A percentile compares a stretch with the other conserved stretches of the same genome.
These are phyloP conservation scores for Parsonsia alboflavescens DNA, from an alignment of 257 asterid species.

Conservation along the genomic window DNA sequence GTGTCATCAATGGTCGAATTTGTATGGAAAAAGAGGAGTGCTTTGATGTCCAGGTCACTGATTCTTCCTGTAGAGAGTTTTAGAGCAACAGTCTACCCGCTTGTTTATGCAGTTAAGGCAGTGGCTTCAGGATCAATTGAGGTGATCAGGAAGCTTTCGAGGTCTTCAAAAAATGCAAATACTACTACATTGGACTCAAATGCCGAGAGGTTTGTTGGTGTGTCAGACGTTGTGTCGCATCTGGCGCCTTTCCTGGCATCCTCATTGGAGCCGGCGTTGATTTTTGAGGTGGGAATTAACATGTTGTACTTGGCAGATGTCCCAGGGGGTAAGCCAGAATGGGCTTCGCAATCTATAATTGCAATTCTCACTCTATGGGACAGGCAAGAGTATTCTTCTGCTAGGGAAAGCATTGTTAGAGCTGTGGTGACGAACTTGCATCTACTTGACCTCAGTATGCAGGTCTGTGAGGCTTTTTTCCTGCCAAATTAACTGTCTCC, in stretches of 20 bases:
- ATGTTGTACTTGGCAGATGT: slow-evolving; percentile 92
- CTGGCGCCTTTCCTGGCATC: slow-evolving; percentile 82
- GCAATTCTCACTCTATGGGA: slow-evolving; percentile 94
- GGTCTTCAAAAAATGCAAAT: slow-evolving; percentile 42
- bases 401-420: slow-evolving; percentile 84
- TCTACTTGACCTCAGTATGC: slow-evolving; percentile 90
- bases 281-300: slow-evolving; percentile 85
- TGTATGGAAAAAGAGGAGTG: slow-evolving; percentile 64
- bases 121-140: slow-evolving; percentile 76
- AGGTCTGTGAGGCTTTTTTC: slow-evolving; percentile 40
- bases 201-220: slow-evolving; percentile 75
- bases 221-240: slow-evolving; percentile 81
- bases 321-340: slow-evolving; percentile 92
- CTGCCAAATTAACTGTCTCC: slow-evolving; percentile 15
- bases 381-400: slow-evolving; percentile 88
- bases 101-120: slow-evolving; percentile 77
- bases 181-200: slow-evolving; percentile 31
- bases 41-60: slow-evolving; percentile 65
- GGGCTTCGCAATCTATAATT: slow-evolving; percentile 81
- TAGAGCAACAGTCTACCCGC: slow-evolving; percentile 61
- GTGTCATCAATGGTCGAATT: slow-evolving; percentile 72
- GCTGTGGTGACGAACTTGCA: slow-evolving; percentile 87
- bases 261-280: slow-evolving; percentile 79
- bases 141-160: slow-evolving; percentile 67
- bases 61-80: slow-evolving; percentile 78